Evolutionary conservation across 192 early-diverging fungal genomes (phyloP), one percentile per base, ranked within the genome.

Genomic region (Coemansia sp.): DNA sequence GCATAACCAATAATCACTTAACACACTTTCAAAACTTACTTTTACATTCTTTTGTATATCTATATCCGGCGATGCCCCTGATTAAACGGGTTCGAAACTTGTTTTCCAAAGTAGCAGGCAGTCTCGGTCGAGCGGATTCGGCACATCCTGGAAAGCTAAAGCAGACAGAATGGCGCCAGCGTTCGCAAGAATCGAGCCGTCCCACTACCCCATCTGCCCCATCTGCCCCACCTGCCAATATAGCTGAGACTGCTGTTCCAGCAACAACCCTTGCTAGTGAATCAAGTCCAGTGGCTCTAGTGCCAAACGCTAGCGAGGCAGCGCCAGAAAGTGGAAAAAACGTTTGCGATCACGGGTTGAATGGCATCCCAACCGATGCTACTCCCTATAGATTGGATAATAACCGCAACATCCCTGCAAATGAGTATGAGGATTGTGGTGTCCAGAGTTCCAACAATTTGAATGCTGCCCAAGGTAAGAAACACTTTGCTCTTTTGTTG

Each of bases 31-130:
- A 49, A 5, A 49, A 49, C 32, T 32, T 32, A 32, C 4, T 32
- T 45, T 7, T 45, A 9, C 13, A 45, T 45, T 45, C 43, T 45
- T 3, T 1, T 12, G 13, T 45, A 45, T 45, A 45, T 45, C 4
- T 45, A 45, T 15, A n/a, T 62, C 56, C 21, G 61, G 61, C 26
- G 42, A 79, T 79, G 77, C 68, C 77, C 15, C 72, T 70, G n/a
- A 62, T 73, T 21, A 56, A 57, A 48, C 77, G 77, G 51, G 62
- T 79, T 61, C 72, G 72, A n/a, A 48, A 62, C 36, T n/a, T 79
- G 40, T 61, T 79, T 62, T 67, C 77, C 65, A 74, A 65, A 74
- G 77, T 79, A 79, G 77, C 77, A 36, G 68, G 72, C 19, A 71
- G 68, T 18, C 77, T 79, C 36, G 68, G 77, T n/a, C 77, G 77